phyloP scores from a whole-genome alignment of 1,139 yeast genomes.

The Blastobotrys petasosporus region DNA sequence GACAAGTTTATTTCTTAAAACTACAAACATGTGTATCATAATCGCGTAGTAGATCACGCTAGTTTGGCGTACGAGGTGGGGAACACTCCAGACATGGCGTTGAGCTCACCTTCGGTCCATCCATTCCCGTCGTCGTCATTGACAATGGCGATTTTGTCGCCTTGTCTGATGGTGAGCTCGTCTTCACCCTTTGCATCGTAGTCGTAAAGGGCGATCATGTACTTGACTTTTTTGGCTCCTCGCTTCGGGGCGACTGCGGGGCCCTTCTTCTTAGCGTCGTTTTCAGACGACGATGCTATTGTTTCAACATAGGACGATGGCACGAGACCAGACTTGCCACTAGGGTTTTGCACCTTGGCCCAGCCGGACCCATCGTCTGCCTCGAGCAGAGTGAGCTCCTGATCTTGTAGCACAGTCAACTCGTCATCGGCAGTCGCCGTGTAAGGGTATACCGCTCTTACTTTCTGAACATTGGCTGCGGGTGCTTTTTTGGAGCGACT shows the following conservation, averaged over 20 bases:
- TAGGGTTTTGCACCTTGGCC: slow-evolving; percentile 51
- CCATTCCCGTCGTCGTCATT: slow-evolving; percentile 83
- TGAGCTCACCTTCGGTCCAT: slow-evolving; percentile 89
- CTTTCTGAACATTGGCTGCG: slow-evolving; percentile 25
- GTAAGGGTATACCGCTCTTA: slow-evolving; percentile 62
- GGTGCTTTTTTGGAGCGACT: slow-evolving; percentile 3
- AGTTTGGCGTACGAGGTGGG: slow-evolving; percentile 64
- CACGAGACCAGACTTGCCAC: slow-evolving; percentile 62
- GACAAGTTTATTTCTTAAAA: too few species aligned
- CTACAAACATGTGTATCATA: neutral
- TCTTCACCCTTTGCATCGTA: slow-evolving; percentile 79
- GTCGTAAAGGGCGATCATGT: slow-evolving; percentile 71
- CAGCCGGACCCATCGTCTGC: slow-evolving; percentile 92
- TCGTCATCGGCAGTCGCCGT: slow-evolving; percentile 74
- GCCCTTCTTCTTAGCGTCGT: slow-evolving; percentile 46
- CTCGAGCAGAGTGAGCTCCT: slow-evolving; percentile 50
- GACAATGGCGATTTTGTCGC: slow-evolving; percentile 67
- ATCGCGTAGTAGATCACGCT: slow-evolving; percentile 1
- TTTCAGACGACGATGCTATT: slow-evolving; percentile 12
- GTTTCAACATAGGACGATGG: slow-evolving; percentile 75
- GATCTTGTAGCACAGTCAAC: slow-evolving; percentile 55
- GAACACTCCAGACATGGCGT: slow-evolving; percentile 68
- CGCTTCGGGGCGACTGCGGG: slow-evolving; percentile 82
- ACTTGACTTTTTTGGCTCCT: slow-evolving; percentile 58
- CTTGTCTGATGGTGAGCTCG: slow-evolving; percentile 65